Evolutionary conservation across 345 rosid genomes (phyloP).

Genomic region (Kandelia obovata): DNA sequence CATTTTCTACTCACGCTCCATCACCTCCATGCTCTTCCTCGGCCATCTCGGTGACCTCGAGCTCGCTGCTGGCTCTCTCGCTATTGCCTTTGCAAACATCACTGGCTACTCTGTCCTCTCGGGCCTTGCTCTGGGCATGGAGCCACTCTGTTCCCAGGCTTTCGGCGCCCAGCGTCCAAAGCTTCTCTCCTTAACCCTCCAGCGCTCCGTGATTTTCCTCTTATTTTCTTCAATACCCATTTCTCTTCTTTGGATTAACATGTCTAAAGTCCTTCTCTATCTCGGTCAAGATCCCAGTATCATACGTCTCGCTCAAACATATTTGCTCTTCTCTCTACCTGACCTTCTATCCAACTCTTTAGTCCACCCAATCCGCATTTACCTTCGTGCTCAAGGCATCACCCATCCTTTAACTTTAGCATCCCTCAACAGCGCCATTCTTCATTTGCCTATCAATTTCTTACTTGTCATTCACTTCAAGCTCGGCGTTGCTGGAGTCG

Average conservation of each 20-base stretch:
- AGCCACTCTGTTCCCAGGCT: slow-evolving; percentile 92
- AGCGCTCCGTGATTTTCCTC: slow-evolving; percentile 73
- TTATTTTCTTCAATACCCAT: slow-evolving; percentile 66
- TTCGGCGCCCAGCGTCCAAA: slow-evolving; percentile 85
- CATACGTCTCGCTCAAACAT: slow-evolving; percentile 59
- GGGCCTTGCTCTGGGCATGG: slow-evolving; percentile 94
- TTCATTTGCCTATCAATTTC: slow-evolving; percentile 64
- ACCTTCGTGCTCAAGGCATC: slow-evolving; percentile 96
- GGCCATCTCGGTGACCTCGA: slow-evolving; percentile 81
- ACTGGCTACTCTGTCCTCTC: slow-evolving; percentile 95
- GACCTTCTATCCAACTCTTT: slow-evolving; percentile 81
- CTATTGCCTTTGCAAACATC: slow-evolving; percentile 93
- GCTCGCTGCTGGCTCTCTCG: slow-evolving; percentile 89
- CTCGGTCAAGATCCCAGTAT: slow-evolving; percentile 73
- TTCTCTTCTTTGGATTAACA: slow-evolving; percentile 61
- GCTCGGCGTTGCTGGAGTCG: slow-evolving; percentile 75
- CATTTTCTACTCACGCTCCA: slow-evolving; percentile 83
- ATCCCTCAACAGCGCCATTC: slow-evolving; percentile 58
- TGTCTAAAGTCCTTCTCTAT: slow-evolving; percentile 51
- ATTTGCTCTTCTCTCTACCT: slow-evolving; percentile 70
- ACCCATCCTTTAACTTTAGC: slow-evolving; percentile 79
- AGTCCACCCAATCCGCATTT: slow-evolving; percentile 91
- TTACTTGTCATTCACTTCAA: slow-evolving; percentile 52
- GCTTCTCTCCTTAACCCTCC: slow-evolving; percentile 81
- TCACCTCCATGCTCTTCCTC: slow-evolving; percentile 83